Evolutionary conservation across 2,329 filamentous ascomycete species (phyloP).

Genomic region (Tricladium varicosporioides): DNA sequence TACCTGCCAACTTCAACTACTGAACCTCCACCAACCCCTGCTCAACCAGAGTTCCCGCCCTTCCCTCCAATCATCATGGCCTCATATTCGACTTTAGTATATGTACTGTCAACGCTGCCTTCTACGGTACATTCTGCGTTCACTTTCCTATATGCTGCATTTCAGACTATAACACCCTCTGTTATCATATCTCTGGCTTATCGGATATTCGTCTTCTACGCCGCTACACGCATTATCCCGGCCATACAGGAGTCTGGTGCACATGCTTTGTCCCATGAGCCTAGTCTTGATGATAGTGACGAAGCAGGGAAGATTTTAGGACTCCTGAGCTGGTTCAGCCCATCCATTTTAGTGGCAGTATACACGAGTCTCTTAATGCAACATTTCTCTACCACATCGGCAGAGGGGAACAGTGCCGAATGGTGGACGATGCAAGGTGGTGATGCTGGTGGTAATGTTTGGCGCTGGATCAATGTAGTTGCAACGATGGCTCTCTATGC

Average conservation of each 20-base stretch:
- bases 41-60: slow-evolving; percentile 90
- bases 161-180: slow-evolving; percentile 92
- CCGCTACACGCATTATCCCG: slow-evolving; percentile 92
- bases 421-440: slow-evolving; percentile 87
- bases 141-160: slow-evolving; percentile 83
- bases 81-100: slow-evolving; percentile 87
- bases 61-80: slow-evolving; percentile 97
- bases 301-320: slow-evolving; percentile 77
- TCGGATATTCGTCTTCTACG: slow-evolving; percentile 92
- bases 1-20: slow-evolving; percentile 74
- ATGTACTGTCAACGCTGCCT: slow-evolving; percentile 79
- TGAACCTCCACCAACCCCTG: slow-evolving; percentile 49
- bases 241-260: slow-evolving; percentile 86
- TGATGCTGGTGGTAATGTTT: slow-evolving; percentile 79
- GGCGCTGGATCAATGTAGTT: slow-evolving; percentile 91
- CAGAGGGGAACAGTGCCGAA: slow-evolving; percentile 60
- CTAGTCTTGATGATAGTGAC: slow-evolving; percentile 80
- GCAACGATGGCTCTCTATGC: slow-evolving; percentile 88
- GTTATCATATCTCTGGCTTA: slow-evolving; percentile 95
- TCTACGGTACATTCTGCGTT: slow-evolving; percentile 79
- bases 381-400: slow-evolving; percentile 77
- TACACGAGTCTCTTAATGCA: slow-evolving; percentile 95
- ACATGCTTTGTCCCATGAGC: slow-evolving; percentile 78
- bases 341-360: slow-evolving; percentile 89
- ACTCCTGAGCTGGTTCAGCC: slow-evolving; percentile 89